Evolutionary conservation across 257 asterid species (phyloP).

Genomic region (Solanum rostratum): DNA sequence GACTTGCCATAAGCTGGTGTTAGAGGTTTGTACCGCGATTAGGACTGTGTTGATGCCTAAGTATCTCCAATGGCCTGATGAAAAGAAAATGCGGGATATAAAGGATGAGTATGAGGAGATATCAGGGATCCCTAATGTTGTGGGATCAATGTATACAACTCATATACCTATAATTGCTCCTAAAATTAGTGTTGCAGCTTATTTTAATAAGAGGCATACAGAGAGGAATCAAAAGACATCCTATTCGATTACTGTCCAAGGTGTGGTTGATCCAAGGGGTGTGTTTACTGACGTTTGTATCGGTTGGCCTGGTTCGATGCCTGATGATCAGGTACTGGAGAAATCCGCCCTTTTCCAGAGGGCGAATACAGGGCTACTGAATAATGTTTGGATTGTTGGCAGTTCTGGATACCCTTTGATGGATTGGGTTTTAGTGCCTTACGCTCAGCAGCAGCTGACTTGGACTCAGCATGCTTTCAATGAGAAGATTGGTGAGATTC

Average conservation of each 20-base stretch:
- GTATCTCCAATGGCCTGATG: constrained; percentile 79
- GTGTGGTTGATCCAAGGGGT: constrained; percentile 72
- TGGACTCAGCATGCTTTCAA: constrained; percentile 94
- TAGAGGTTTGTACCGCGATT: constrained; percentile 91
- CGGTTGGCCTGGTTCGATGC: constrained; percentile 95
- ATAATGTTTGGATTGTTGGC: constrained; percentile 71
- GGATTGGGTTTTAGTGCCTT: constrained; percentile 96
- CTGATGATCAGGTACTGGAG: constrained; percentile 81
- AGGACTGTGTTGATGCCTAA: constrained; percentile 74
- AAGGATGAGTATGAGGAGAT: constrained; percentile 37
- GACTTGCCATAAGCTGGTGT: constrained; percentile 82
- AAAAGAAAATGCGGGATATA: constrained; percentile 21
- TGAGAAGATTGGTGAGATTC: constrained; percentile 59
- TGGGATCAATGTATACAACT: constrained; percentile 86
- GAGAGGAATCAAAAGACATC: constrained; percentile 89
- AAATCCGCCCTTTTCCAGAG: constrained; percentile 69
- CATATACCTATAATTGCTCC: constrained; percentile 94
- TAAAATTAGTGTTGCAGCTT: constrained; percentile 71
- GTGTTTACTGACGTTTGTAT: constrained; percentile 77
- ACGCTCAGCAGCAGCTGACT: constrained; percentile 59
- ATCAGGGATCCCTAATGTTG: constrained; percentile 69
- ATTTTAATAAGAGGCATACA: constrained; percentile 71
- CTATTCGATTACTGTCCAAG: constrained; percentile 82
- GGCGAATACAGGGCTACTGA: constrained; percentile 60
- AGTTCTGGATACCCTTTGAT: constrained; percentile 62